Evolutionary conservation across 108 stramenopile species (phyloP).

Genomic region (Fragilariopsis cylindrus): DNA sequence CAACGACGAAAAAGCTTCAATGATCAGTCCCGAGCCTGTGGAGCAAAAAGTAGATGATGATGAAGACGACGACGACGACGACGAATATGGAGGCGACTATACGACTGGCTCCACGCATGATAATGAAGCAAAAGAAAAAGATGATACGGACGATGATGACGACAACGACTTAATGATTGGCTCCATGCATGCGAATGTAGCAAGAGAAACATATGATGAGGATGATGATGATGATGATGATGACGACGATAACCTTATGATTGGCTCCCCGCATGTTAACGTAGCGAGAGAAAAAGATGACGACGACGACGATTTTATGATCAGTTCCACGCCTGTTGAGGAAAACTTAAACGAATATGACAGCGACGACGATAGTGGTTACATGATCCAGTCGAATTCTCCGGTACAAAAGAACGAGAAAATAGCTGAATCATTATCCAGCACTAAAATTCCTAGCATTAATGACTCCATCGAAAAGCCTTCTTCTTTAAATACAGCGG

Average conservation of each 20-base stretch:
- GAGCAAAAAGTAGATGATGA: not conserved
- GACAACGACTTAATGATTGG: conserved; percentile 4
- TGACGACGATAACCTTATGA: not conserved
- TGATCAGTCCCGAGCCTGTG: not conserved
- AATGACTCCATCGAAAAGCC: not conserved
- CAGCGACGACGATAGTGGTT: conserved; percentile 16
- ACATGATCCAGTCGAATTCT: not conserved
- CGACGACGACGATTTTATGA: conserved; percentile 15
- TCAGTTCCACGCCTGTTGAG: conserved; percentile 8
- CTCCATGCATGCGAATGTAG: not conserved
- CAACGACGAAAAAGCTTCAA: not conserved
- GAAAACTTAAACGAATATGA: not conserved
- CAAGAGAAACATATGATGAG: not conserved
- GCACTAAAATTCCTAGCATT: too few relatives aligned
- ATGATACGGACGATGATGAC: not conserved
- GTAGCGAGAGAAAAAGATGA: not conserved
- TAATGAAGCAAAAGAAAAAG: not conserved
- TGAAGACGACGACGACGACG: conserved; percentile 30
- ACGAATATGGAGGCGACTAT: not conserved
- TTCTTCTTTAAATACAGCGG: not conserved
- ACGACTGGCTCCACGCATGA: not conserved
- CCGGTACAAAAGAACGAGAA: not conserved
- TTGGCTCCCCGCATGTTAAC: not conserved
- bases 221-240: conserved; percentile 29
- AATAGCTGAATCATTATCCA: too few relatives aligned